A percentile compares a stretch with the other conserved stretches of the same genome.
Evolutionary conservation across 1,284 basidiomycete species (phyloP).

Genomic region (Ustilago bromivora): DNA sequence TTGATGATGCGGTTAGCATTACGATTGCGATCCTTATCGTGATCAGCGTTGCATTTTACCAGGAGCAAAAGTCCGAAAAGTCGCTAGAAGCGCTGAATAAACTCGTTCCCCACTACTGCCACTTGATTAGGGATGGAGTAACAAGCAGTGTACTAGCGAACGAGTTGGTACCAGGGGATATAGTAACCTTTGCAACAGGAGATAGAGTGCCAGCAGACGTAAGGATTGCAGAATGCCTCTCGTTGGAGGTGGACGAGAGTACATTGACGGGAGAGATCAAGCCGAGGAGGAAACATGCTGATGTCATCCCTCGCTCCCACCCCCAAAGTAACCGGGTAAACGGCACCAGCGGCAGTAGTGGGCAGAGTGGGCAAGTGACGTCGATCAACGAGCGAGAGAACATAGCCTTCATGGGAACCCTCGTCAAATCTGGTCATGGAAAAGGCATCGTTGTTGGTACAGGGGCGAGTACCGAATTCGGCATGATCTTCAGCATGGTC

Average conservation of each 20-base stretch:
- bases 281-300: conserved; percentile 79
- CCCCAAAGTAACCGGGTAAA: neutral
- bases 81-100: conserved; percentile 94
- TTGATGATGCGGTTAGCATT: conserved; percentile 93
- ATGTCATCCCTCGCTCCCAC: conserved; percentile 68
- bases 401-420: conserved; percentile 95
- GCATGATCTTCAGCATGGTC: conserved; percentile 97
- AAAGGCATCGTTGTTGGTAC: conserved; percentile 90
- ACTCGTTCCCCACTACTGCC: conserved; percentile 94
- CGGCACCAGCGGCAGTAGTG: neutral
- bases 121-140: conserved; percentile 79
- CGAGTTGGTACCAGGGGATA: conserved; percentile 92
- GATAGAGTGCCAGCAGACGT: conserved; percentile 95
- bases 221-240: conserved; percentile 81
- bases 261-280: conserved; percentile 93
- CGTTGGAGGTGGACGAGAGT: conserved; percentile 94
- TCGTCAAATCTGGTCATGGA: conserved; percentile 91
- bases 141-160: conserved; percentile 82
- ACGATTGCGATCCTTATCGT: conserved; percentile 93
- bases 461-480: conserved; percentile 90
- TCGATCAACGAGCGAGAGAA: conserved; percentile 86
- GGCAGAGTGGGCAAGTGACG: conserved; percentile 8
- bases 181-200: conserved; percentile 86
- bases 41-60: conserved; percentile 92
- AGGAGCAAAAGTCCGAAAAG: conserved; percentile 94